Evolutionary conservation across 23 red algal species (phyloP), one percentile per base, ranked within the genome.

Genomic region (Gracilaria domingensis): DNA sequence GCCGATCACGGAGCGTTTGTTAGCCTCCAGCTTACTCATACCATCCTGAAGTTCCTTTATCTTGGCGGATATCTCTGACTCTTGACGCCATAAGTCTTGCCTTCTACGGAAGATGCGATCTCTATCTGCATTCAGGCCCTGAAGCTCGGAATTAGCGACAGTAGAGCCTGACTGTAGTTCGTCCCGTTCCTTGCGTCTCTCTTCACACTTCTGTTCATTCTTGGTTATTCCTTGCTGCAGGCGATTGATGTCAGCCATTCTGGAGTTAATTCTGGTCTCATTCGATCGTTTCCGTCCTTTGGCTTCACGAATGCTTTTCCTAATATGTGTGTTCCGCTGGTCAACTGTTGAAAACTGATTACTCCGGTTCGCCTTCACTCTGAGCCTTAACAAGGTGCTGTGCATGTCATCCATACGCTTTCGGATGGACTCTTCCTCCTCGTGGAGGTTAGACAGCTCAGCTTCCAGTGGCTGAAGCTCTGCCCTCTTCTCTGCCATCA

Each of bases 41-140:
- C 90, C 93, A 50, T 75, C 80, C 54, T 87, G 49, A 21, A 95
- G 66, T 56, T 64, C 58, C 47, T 60, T 81, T 58, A 92, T 87
- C 66, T 89, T 84, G 59, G 56, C 66, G 24, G 85, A 80, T 5
- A 93, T 60, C 59, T 95, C 91, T 8, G 79, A 83, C 34, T 95
- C 93, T 30, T 85, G 71, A 49, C 96, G 84, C 96, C 96, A 96
- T 30, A 89, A 45, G 55, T 98, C 96, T 57, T 98, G 88, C 25
- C 91, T 75, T 53, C n/a, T 54, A 5, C 81, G 55, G 79, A 78
- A 81, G 25, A 93, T n/a, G 21, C 56, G 65, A 62, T 95, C 86
- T 21, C 93, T 79, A 14, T 95, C 66, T 24, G 60, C 64, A 40
- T 78, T 81, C 21, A 87, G n/a, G 9, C 24, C 36, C 21, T 87